A percentile compares a stretch with the other conserved stretches of the same genome.
Conservation (phyloP, 441 rosid species). For the Cnidoscolus chayamansa region DNA sequence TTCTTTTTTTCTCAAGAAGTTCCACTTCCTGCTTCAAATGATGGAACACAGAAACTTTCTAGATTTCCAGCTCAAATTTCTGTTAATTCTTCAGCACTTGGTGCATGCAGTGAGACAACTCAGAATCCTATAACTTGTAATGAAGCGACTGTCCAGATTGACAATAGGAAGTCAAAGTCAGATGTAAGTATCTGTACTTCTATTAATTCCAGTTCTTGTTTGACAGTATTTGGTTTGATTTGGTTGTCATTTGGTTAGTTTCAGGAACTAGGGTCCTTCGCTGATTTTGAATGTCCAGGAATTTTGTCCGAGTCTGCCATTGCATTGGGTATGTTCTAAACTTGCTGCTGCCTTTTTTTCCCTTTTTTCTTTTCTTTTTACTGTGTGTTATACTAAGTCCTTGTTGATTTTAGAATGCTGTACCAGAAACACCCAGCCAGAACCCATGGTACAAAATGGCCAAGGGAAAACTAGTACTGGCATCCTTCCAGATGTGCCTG, state of each 20-base stretch:
- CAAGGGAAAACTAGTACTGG: slow-evolving; percentile 21
- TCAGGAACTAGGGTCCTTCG: slow-evolving; percentile 41
- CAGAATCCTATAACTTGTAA: slow-evolving; percentile 19
- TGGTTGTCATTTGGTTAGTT: slow-evolving; percentile 26
- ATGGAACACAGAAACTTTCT: slow-evolving; percentile 16
- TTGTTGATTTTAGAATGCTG: slow-evolving; percentile 35
- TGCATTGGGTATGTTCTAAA: slow-evolving; percentile 38
- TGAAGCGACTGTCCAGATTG: slow-evolving; percentile 23
- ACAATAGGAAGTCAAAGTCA: slow-evolving; percentile 30
- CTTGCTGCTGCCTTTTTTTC: slow-evolving; percentile 22
- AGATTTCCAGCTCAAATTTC: slow-evolving; percentile 18
- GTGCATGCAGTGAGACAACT: slow-evolving; percentile 7
- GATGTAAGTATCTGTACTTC: slow-evolving; percentile 33
- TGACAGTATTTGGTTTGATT: slow-evolving; percentile 15
- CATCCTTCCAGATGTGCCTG: slow-evolving; percentile 24
- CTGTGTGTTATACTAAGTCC: slow-evolving; percentile 12
- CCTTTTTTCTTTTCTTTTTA: background rate
- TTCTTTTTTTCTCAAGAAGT: slow-evolving; percentile 15
- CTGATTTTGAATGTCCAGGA: slow-evolving; percentile 39
- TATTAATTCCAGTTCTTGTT: slow-evolving; percentile 15
- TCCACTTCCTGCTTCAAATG: slow-evolving; percentile 17
- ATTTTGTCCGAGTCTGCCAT: slow-evolving; percentile 30
- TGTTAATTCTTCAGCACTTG: slow-evolving; percentile 14
- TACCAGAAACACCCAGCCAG: slow-evolving; percentile 48
- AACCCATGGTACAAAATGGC: slow-evolving; percentile 34